Percentiles rank a stretch among this genome's conserved stretches.
These are phyloP conservation scores for Penicillium argentinense DNA, from an alignment of 495 filamentous ascomycete species.

Conservation along the genomic window DNA sequence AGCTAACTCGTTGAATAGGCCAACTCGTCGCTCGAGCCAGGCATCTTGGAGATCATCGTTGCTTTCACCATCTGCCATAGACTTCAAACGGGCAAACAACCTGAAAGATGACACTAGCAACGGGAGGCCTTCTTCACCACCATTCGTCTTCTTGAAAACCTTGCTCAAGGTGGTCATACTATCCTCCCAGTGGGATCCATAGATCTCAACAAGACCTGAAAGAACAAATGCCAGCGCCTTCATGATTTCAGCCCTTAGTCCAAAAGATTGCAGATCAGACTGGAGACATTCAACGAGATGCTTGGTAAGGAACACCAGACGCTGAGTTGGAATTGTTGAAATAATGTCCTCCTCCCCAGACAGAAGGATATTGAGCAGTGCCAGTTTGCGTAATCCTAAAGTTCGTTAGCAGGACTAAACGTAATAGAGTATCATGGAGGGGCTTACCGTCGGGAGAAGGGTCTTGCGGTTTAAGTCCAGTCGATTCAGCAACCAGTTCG, in stretches of 20 bases:
- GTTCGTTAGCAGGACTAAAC: constrained; percentile 17
- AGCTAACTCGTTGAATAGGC: constrained; percentile 57
- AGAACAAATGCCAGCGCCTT: constrained; percentile 65
- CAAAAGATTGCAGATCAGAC: constrained; percentile 40
- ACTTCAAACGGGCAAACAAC: constrained; percentile 61
- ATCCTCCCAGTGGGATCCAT: constrained; percentile 82
- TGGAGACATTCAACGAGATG: constrained; percentile 71
- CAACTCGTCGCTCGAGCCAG: constrained; percentile 52
- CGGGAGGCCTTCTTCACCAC: constrained; percentile 53
- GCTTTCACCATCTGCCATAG: constrained; percentile 53
- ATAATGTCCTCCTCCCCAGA: constrained; percentile 50
- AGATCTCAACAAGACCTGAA: constrained; percentile 70
- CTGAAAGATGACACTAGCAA: constrained; percentile 69
- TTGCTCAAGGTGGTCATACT: constrained; percentile 56
- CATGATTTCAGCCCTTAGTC: constrained; percentile 53
- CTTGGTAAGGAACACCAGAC: constrained; percentile 79
- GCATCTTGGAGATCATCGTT: constrained; percentile 88
- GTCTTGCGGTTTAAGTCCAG: constrained; percentile 47
- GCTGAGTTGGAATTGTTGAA: constrained; percentile 67
- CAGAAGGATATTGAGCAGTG: constrained; percentile 59
- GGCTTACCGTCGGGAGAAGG: constrained; percentile 41
- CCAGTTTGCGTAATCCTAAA: constrained; percentile 51
- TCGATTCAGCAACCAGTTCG: constrained; percentile 60
- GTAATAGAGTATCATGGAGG: not conserved
- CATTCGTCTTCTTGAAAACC: constrained; percentile 50